Base-by-base conservation (phyloP, 140 eudicot species). In the Ambrosia hybrid region DNA sequence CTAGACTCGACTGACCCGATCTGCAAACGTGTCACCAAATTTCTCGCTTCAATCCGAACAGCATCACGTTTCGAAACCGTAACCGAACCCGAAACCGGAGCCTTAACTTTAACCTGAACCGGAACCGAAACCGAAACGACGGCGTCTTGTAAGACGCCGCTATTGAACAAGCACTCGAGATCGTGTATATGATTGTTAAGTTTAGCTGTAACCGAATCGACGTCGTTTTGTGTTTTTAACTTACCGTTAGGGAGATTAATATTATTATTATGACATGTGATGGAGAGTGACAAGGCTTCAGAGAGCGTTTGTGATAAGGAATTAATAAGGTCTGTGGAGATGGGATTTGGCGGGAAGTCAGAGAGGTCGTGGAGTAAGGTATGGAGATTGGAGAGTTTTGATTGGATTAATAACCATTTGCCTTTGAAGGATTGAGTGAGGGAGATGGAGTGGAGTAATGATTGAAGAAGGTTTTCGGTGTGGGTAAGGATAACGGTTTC, bases 191-290 rank as follows among this genome's bases (percentile, higher is more conserved):
- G 88, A 37, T 59, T 14, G 46, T 83, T 89, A 71, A 94, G 87
- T 14, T 74, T 74, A 0, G 96, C 81, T 0, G 85, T 51, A n/a
- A 94, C 12, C 0, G 95, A 86, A 49, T 84, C 92, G 62, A 94
- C 72, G 66, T 94, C 94, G 79, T 84, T 90, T 37, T 94, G 99
- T 4, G 97, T 94, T 49, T 81, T 83, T 73, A 91, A 90, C 57
- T 94, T 94, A 26, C 96, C 96, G 15, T 85, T 72, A 1, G 52
- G 66, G 34, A 79, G 85, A 5, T 78, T 57, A 36, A 84, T 21
- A 21, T 21, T 21, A 21, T 21, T 57, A 67, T n/a, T 57, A 30
- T 71, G 75, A 26, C 75, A 92, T 37, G 80, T 58, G 10, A 33
- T n/a, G 48, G 91, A 83, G 63, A 93, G 76, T 9, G 89, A 68